phyloP scores from a whole-genome alignment of 2,329 filamentous ascomycete genomes.

The Talaromyces sp. region DNA sequence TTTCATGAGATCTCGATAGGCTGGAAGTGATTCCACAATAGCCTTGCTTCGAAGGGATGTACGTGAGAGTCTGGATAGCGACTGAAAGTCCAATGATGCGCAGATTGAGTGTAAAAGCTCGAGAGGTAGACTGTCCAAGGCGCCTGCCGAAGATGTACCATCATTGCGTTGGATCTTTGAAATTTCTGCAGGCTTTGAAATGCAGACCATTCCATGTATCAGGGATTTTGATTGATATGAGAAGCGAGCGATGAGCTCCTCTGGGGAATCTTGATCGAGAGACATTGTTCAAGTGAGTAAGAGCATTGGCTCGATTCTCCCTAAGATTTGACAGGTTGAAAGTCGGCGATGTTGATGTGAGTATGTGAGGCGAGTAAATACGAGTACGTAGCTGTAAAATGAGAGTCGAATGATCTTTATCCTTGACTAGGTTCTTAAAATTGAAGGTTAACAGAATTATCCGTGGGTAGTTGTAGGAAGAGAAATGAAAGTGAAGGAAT shows the following conservation, averaged over 20 bases:
- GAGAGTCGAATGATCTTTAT: neutral
- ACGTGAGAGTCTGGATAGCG: neutral
- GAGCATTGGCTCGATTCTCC: neutral
- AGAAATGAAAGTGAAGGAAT: neutral
- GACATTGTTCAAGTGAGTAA: neutral
- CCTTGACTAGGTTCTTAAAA: neutral
- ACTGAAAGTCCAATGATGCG: neutral
- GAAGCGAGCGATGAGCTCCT: neutral
- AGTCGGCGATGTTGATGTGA: too few species aligned
- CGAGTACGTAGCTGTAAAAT: too few species aligned
- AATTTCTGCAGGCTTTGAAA: neutral
- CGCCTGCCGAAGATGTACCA: neutral
- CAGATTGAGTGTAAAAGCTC: neutral
- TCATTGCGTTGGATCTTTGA: neutral
- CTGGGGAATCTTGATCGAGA: neutral
- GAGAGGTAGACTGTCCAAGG: neutral
- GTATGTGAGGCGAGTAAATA: too few species aligned
- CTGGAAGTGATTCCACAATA: neutral
- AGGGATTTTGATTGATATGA: neutral
- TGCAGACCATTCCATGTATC: neutral
- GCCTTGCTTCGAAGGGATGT: neutral
- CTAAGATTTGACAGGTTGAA: neutral
- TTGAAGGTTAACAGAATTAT: neutral
- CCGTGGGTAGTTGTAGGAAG: neutral
- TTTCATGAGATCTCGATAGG: neutral